Evolutionary conservation across 768 basidiomycete species (phyloP), one percentile per base, ranked within the genome.

Genomic region (Obba rivulosa): DNA sequence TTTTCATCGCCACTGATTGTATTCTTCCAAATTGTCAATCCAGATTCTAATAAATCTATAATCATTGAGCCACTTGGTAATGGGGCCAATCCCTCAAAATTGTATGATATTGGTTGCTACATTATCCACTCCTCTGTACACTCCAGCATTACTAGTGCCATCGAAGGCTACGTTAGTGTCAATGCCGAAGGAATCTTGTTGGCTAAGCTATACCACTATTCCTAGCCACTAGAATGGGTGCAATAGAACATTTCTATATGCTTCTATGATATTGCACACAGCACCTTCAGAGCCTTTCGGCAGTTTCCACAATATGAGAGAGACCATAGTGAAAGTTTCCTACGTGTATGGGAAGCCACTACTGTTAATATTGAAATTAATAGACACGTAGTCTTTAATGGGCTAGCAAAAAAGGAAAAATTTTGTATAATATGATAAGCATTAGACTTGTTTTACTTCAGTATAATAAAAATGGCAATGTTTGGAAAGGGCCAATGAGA

Each of bases 281-380:
- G 68, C 60, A 1, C 57, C 66, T 51, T 75, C 63, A 0, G 68
- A 68, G 0, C 65, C 63, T n/a, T 64, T 68, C 0, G 72, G 72
- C 0, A 75, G 67, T 1, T 51, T 47, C 0, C 36, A 58, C 0
- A 75, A 57, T 22, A 66, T 43, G n/a, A 61, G 43, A 22, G 52
- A 66, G 0, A 72, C 47, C 0, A 62, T 57, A 0, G 54, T 43
- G 40, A 77, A 76, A 0, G 72, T 74, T 1, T 70, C 71, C 73
- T 72, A 76, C 0, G 67, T 69, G 56, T 69, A 71, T 0, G 73
- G 74, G 46, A 68, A n/a, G n/a, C n/a, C n/a, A n/a, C n/a, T n/a
- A n/a, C n/a, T n/a, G n/a, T n/a, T n/a, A n/a, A 77, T 67, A 64
- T 16, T 51, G n/a, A n/a, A n/a, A n/a, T n/a, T n/a, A n/a, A n/a